Evolutionary conservation across 768 basidiomycete genomes (phyloP), one percentile per base, ranked within the genome.

Genomic region (Trametes cinnabarina): DNA sequence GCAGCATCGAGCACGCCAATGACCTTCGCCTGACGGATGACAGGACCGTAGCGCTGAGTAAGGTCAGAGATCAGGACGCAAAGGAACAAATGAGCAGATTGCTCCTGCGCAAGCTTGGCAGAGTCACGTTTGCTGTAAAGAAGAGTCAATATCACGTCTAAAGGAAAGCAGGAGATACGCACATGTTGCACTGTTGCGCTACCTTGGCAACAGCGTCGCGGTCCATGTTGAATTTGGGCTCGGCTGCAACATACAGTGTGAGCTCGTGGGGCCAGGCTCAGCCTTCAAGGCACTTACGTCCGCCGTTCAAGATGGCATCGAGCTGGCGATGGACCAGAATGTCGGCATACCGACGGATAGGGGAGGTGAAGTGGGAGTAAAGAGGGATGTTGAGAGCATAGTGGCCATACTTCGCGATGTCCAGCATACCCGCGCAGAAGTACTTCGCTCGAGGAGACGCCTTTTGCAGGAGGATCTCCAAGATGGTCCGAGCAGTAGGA

Each of bases 401-500:
- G 73, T 99, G 97, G 28, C 84, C 76, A 68, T 98, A 99, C 77
- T 98, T 98, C 40, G 94, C 93, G 67, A 99, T 99, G 73, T 99
- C 97, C 65, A 99, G 79, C 96, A 98, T 98, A 62, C 97, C 97
- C 23, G 94, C 84, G 69, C 97, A 99, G 86, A 98, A 98, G 74
- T 99, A 99, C 73, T 94, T 95, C 64, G 97, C 93, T 50, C 88
- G 83, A 58, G 93, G 90, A 60, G 94, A 98, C n/a, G 94, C 88
- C 73, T 97, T 97, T 71, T 83, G 86, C 15, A 87, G 85, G 40
- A 98, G 78, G 32, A 97, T 70, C 71, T 94, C 87, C 10, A 99
- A 77, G n/a, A 94, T 79, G 48, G 82, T 76, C 55, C 86, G 87
- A 56, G 88, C 87, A 51, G 85, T 84, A 8, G 86, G 83, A 61